Conservation (phyloP, 2,329 filamentous ascomycete genomes). For the Immersiporthe knoxdaviesiana region DNA sequence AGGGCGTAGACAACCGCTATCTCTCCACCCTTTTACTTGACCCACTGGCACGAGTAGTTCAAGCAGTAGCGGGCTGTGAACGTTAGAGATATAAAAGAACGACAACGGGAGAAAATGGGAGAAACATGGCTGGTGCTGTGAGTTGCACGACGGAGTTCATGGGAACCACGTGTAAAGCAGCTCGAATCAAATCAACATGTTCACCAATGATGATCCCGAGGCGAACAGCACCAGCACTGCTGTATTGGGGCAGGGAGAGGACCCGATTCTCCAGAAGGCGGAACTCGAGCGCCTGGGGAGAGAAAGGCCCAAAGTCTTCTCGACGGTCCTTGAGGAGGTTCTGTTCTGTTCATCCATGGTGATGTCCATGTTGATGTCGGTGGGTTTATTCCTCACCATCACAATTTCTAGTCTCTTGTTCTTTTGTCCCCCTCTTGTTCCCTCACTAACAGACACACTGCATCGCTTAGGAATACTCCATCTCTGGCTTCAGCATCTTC, state of each 20-base stretch:
- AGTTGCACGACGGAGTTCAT: not conserved
- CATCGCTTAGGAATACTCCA: slow-evolving; percentile 65
- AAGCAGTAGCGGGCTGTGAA: not conserved
- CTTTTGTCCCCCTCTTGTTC: too few relatives aligned
- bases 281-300: slow-evolving; percentile 61
- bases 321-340: slow-evolving; percentile 54
- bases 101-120: not conserved
- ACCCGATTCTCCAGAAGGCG: slow-evolving; percentile 33
- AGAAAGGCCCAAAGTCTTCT: slow-evolving; percentile 58
- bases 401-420: not conserved
- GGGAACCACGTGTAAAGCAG: not conserved
- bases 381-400: slow-evolving; percentile 36
- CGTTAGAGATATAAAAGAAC: not conserved
- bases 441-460: not conserved
- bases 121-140: not conserved
- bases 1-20: not conserved
- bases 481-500: slow-evolving; percentile 77
- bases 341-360: slow-evolving; percentile 63
- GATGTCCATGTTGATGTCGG: slow-evolving; percentile 60
- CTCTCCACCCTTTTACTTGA: not conserved
- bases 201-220: not conserved
- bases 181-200: not conserved
- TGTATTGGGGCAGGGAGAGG: slow-evolving; percentile 12
- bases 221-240: not conserved
- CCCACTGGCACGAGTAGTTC: not conserved